Evolutionary conservation across 805 yeast species (phyloP).

Genomic region (Ogataea trehalophila): DNA sequence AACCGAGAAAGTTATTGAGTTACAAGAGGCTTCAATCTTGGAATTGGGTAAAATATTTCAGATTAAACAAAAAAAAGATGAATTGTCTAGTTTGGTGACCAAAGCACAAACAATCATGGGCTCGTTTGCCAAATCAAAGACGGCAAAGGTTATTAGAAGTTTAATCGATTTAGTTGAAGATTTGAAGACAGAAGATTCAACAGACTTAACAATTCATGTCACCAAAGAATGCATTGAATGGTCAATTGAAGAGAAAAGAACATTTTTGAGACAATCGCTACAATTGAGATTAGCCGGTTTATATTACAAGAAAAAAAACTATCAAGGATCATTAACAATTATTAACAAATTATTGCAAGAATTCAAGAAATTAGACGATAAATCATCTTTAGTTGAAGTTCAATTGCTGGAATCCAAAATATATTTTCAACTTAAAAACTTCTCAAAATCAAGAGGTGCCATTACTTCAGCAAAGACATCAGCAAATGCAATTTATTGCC

Average conservation of each 20-base stretch:
- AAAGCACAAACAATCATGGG: slow-evolving; percentile 63
- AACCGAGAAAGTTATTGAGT: slow-evolving; percentile 41
- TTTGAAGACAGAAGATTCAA: slow-evolving; percentile 44
- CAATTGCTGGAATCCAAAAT: slow-evolving; percentile 87
- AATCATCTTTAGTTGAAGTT: slow-evolving; percentile 90
- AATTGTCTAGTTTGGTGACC: slow-evolving; percentile 58
- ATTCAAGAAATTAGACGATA: slow-evolving; percentile 92
- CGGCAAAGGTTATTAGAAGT: slow-evolving; percentile 82
- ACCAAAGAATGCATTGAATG: slow-evolving; percentile 81
- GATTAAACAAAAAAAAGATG: slow-evolving; percentile 38
- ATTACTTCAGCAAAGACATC: slow-evolving; percentile 93
- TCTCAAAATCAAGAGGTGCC: slow-evolving; percentile 87
- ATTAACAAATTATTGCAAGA: slow-evolving; percentile 72
- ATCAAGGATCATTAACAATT: slow-evolving; percentile 65
- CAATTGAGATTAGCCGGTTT: slow-evolving; percentile 78
- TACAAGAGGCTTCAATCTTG: slow-evolving; percentile 63
- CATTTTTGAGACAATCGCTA: slow-evolving; percentile 83
- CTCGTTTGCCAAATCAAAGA: slow-evolving; percentile 85
- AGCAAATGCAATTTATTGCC: slow-evolving; percentile 95
- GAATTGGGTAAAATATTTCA: slow-evolving; percentile 75
- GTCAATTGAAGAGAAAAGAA: slow-evolving; percentile 78
- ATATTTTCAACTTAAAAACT: slow-evolving; percentile 85
- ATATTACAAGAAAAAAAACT: slow-evolving; percentile 58
- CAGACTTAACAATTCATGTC: slow-evolving; percentile 67
- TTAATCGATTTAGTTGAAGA: slow-evolving; percentile 74